These are phyloP conservation scores for Blastobotrys arbuscula DNA, from an alignment of 1,139 yeast genomes.

Conservation along the genomic window DNA sequence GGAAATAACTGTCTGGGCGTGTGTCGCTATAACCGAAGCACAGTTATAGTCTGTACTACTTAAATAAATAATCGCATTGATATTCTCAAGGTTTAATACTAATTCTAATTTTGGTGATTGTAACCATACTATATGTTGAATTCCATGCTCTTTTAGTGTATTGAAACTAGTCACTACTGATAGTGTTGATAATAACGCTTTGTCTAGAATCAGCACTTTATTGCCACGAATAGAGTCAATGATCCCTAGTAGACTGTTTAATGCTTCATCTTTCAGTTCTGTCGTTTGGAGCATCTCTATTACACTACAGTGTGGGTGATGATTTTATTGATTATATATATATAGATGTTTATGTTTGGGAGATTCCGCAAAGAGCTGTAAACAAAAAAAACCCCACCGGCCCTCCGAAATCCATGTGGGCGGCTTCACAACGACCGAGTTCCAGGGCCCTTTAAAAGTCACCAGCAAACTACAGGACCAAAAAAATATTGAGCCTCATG, in stretches of 20 bases:
- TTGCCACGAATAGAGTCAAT: slow-evolving; percentile 32
- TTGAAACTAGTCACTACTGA: slow-evolving; percentile 57
- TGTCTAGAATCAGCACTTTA: slow-evolving; percentile 49
- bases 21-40: slow-evolving; percentile 25
- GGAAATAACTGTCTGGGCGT: slow-evolving; percentile 24
- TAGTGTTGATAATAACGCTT: slow-evolving; percentile 47
- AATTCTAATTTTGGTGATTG: slow-evolving; percentile 21
- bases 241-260: slow-evolving; percentile 27
- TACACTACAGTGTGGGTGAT: too few species aligned
- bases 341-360: background rate
- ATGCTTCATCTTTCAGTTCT: slow-evolving; percentile 29
- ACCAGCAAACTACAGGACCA: too few species aligned
- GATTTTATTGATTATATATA: too few species aligned
- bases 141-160: slow-evolving; percentile 50
- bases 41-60: slow-evolving; percentile 21
- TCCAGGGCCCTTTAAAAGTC: too few species aligned
- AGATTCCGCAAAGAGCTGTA: too few species aligned
- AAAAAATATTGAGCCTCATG: too few species aligned
- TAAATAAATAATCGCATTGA: slow-evolving; percentile 22
- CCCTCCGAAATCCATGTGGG: too few species aligned
- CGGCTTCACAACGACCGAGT: too few species aligned
- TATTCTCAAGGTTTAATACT: slow-evolving; percentile 11
- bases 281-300: slow-evolving; percentile 21
- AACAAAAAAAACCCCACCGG: too few species aligned
- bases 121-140: slow-evolving; percentile 59